Evolutionary conservation across 169 alveolate species (phyloP).

Genomic region (Cryptosporidium muris): DNA sequence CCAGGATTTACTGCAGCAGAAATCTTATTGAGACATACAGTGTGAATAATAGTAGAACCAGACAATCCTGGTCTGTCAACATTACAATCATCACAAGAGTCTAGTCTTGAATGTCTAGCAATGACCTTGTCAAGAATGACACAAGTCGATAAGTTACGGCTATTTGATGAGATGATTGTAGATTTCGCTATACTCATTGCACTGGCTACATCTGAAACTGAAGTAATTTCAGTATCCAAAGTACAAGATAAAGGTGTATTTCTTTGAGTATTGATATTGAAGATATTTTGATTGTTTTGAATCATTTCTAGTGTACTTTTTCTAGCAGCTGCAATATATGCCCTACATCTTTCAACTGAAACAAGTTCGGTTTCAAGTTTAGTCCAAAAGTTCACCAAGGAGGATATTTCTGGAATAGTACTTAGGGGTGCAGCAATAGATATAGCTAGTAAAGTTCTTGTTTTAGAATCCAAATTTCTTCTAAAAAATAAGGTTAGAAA

Average conservation of each 20-base stretch:
- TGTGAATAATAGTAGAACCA: conserved; percentile 26
- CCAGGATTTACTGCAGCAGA: conserved; percentile 20
- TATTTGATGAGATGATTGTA: neutral
- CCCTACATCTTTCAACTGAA: conserved; percentile 59
- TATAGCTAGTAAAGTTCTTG: conserved; percentile 34
- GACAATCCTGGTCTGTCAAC: conserved; percentile 23
- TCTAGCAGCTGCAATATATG: conserved; percentile 42
- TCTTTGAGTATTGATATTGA: neutral
- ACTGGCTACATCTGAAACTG: no score
- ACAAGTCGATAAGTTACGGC: neutral
- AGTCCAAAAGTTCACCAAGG: conserved; percentile 44
- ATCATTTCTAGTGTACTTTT: conserved; percentile 29
- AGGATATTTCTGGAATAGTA: conserved; percentile 14
- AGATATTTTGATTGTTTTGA: neutral
- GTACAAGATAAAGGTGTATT: no score
- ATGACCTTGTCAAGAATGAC: conserved; percentile 2
- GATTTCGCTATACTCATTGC: no score
- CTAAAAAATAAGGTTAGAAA: conserved; percentile 22
- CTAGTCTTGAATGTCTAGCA: conserved; percentile 49
- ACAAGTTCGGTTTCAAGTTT: conserved; percentile 55
- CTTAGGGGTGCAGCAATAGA: conserved; percentile 47
- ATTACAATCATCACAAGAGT: conserved; percentile 5
- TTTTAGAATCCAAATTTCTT: neutral
- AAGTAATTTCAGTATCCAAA: no score
- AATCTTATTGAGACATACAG: neutral